Conservation (phyloP, 2,329 filamentous ascomycete genomes). For the Talaromyces sp. region DNA sequence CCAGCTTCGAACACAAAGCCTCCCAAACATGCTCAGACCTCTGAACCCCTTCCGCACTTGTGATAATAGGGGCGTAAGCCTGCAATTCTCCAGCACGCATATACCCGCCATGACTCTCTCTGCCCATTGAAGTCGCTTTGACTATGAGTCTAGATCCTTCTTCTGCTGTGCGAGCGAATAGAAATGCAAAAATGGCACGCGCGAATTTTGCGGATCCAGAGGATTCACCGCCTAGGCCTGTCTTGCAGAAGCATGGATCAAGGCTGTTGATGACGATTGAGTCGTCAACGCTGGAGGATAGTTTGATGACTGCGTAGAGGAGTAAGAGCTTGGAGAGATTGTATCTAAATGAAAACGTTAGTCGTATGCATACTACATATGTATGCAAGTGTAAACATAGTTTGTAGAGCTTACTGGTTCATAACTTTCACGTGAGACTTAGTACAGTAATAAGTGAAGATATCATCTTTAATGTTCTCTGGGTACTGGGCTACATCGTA, state of each 20-base stretch:
- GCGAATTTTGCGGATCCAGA: neutral
- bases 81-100: neutral
- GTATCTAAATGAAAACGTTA: neutral
- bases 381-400: neutral
- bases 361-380: neutral
- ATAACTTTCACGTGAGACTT: neutral
- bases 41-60: neutral
- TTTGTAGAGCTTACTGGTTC: neutral
- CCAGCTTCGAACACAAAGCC: neutral
- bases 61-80: neutral
- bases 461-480: neutral
- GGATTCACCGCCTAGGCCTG: neutral
- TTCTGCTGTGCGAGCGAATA: neutral
- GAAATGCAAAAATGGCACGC: neutral
- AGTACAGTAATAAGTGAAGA: neutral
- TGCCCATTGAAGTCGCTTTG: neutral
- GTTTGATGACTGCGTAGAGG: neutral
- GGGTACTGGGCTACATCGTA: constrained; percentile 11
- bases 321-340: neutral
- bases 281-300: neutral
- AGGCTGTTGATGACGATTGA: neutral
- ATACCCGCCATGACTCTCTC: neutral
- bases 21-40: neutral
- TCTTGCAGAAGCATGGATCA: neutral
- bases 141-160: neutral